phyloP scores from a whole-genome alignment of 148 eudicot genomes.

The Oxyria digyna region DNA sequence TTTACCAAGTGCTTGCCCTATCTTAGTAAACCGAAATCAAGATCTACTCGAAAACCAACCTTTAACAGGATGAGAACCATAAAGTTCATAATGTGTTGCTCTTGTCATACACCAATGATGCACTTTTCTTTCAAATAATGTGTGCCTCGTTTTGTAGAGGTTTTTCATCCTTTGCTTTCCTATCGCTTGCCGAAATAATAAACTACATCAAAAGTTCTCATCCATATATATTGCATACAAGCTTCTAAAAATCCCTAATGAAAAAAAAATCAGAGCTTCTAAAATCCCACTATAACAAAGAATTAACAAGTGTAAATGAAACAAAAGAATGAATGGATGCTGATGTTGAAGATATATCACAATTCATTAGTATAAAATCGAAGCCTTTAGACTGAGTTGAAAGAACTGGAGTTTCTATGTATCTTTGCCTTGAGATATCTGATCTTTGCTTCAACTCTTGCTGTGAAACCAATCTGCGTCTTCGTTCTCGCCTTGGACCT shows the following conservation, averaged over 20 bases:
- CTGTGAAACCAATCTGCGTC: slow-evolving; percentile 67
- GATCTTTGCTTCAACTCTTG: slow-evolving; percentile 68
- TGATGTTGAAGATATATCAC: not conserved
- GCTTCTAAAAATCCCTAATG: not conserved
- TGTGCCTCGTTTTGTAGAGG: no score
- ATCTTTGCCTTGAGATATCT: slow-evolving; percentile 48
- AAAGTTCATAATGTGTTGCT: no score
- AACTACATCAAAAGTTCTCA: not conserved
- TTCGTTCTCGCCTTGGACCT: slow-evolving; percentile 49
- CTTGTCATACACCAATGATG: no score
- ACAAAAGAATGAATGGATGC: not conserved
- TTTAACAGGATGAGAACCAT: no score
- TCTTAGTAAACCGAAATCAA: no score
- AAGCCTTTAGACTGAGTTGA: not conserved
- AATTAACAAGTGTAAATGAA: not conserved
- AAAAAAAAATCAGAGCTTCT: not conserved
- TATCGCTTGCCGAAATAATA: no score
- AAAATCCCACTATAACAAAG: not conserved
- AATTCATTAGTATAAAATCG: not conserved
- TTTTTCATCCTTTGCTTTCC: no score
- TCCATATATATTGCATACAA: not conserved
- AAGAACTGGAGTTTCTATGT: slow-evolving; percentile 33
- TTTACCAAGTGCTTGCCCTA: slow-evolving; percentile 7
- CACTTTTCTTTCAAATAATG: no score
- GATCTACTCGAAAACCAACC: no score